phyloP scores from a whole-genome alignment of 345 rosid genomes.

The Noccaea caerulescens region DNA sequence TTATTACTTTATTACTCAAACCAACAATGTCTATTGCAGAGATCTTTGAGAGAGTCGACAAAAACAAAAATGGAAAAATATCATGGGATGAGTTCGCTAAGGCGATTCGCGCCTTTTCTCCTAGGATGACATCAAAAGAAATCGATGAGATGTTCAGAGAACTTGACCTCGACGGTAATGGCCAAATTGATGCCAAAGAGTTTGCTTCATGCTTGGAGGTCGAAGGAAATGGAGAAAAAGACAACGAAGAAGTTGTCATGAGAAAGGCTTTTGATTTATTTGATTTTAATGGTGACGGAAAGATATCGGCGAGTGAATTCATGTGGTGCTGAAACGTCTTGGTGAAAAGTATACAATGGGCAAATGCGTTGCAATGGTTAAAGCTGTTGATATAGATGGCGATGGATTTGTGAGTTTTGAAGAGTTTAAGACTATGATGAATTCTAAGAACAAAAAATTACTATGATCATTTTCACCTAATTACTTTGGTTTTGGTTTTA shows the following conservation, averaged over 20 bases:
- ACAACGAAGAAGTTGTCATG: neutral
- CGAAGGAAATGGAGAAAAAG: neutral
- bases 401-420: conserved; percentile 22
- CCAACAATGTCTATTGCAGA: conserved; percentile 6
- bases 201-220: neutral
- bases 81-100: conserved; percentile 35
- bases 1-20: neutral
- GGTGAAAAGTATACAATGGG: conserved; percentile 6
- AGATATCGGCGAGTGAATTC: conserved; percentile 36
- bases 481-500: too few relatives aligned
- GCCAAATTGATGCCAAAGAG: conserved; percentile 5
- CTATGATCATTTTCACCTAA: too few relatives aligned
- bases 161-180: conserved; percentile 22
- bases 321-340: conserved; percentile 9
- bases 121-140: conserved; percentile 17
- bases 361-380: neutral
- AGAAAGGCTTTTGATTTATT: conserved; percentile 29
- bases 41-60: conserved; percentile 16
- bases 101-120: conserved; percentile 24
- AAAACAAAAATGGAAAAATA: conserved; percentile 31
- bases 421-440: conserved; percentile 20
- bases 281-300: conserved; percentile 31
- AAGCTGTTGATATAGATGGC: neutral
- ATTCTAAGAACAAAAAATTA: too few relatives aligned
- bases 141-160: conserved; percentile 30